These are phyloP conservation scores for Multifurca ochricompacta DNA, from an alignment of 768 basidiomycete genomes.

Conservation along the genomic window DNA sequence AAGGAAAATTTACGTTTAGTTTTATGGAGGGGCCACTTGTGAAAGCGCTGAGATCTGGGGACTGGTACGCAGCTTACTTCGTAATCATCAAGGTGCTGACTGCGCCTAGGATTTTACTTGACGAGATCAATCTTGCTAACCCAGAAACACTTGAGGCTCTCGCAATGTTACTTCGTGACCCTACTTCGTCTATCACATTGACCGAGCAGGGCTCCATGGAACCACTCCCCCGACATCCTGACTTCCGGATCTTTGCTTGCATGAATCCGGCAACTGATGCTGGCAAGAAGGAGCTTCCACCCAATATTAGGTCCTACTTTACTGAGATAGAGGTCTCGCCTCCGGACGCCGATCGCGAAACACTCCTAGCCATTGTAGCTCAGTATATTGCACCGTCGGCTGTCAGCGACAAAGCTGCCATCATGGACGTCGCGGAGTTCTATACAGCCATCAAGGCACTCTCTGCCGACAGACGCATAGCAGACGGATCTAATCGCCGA, in stretches of 20 bases:
- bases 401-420: conserved; percentile 75
- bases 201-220: conserved; percentile 91
- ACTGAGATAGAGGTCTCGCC: conserved; percentile 95
- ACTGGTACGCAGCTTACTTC: conserved; percentile 54
- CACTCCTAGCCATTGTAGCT: conserved; percentile 74
- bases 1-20: conserved; percentile 85
- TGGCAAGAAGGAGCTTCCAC: conserved; percentile 94
- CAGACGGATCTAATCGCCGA: conserved; percentile 86
- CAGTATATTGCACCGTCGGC: conserved; percentile 85
- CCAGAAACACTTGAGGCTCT: conserved; percentile 93
- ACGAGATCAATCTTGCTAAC: conserved; percentile 93
- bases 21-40: conserved; percentile 97
- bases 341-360: conserved; percentile 88
- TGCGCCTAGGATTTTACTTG: conserved; percentile 72
- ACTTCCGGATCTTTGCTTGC: conserved; percentile 95
- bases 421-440: conserved; percentile 90
- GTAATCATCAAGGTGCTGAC: neutral
- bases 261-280: conserved; percentile 99
- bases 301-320: conserved; percentile 83
- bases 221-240: conserved; percentile 83
- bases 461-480: conserved; percentile 66
- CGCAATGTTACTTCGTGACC: conserved; percentile 76
- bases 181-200: conserved; percentile 82
- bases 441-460: conserved; percentile 75
- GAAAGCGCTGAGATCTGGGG: conserved; percentile 76